phyloP scores from a whole-genome alignment of 2,329 filamentous ascomycete genomes.

The Fusarium tanahbumbuense region DNA sequence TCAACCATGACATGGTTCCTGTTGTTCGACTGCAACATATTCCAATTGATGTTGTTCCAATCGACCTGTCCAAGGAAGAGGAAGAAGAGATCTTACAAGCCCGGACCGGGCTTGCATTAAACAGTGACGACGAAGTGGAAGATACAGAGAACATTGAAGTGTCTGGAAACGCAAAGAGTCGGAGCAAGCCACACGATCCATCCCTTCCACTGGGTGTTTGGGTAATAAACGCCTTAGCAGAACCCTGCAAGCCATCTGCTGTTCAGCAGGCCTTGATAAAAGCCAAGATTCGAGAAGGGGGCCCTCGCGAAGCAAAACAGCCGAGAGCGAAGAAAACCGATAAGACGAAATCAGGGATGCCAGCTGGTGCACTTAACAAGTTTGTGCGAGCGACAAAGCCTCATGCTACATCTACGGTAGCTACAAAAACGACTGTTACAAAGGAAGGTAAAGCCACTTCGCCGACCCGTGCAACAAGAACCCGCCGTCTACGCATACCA shows the following conservation, averaged over 20 bases:
- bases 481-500: conserved; percentile 42
- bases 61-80: conserved; percentile 79
- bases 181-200: conserved; percentile 68
- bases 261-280: conserved; percentile 45
- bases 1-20: conserved; percentile 77
- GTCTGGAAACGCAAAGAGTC: not conserved
- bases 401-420: conserved; percentile 1
- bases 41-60: conserved; percentile 79
- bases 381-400: conserved; percentile 58
- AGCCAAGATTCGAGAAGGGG: conserved; percentile 7
- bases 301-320: conserved; percentile 26
- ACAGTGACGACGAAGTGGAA: conserved; percentile 73
- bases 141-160: conserved; percentile 50
- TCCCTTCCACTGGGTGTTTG: conserved; percentile 62
- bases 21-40: conserved; percentile 84
- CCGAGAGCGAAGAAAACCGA: conserved; percentile 32
- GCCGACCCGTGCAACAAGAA: conserved; percentile 11
- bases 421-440: not conserved
- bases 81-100: conserved; percentile 67
- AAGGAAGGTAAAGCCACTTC: not conserved
- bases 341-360: conserved; percentile 36
- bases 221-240: conserved; percentile 53
- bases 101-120: conserved; percentile 68
- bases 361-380: conserved; percentile 53
- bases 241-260: conserved; percentile 43